phyloP scores from a whole-genome alignment of 2,329 filamentous ascomycete genomes.

The Paracamarosporium sp. region DNA sequence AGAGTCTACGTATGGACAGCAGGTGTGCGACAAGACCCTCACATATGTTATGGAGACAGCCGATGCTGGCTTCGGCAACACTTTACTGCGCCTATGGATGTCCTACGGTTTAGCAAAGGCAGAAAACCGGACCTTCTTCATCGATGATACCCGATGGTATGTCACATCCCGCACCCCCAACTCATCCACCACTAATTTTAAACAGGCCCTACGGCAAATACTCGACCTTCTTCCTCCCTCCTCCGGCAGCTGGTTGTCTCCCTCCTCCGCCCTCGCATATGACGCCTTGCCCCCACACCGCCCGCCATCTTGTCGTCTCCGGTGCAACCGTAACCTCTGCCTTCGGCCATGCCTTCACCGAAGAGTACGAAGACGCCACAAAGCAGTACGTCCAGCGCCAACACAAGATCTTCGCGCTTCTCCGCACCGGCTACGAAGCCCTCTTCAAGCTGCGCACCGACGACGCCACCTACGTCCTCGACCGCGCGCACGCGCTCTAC shows the following conservation, averaged over 20 bases:
- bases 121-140: constrained; percentile 79
- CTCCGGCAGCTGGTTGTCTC: constrained; percentile 69
- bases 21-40: constrained; percentile 72
- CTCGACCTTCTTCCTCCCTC: constrained; percentile 72
- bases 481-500: constrained; percentile 65
- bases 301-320: constrained; percentile 77
- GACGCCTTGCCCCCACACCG: constrained; percentile 78
- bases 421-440: constrained; percentile 73
- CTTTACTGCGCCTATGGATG: constrained; percentile 81
- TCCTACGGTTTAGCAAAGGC: constrained; percentile 80
- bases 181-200: constrained; percentile 21
- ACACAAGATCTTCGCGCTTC: constrained; percentile 70
- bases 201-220: constrained; percentile 76
- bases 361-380: constrained; percentile 58
- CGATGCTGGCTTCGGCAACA: constrained; percentile 78
- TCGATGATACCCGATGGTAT: constrained; percentile 80
- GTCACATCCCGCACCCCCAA: constrained; percentile 11
- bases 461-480: constrained; percentile 69
- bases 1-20: constrained; percentile 39
- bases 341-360: constrained; percentile 67
- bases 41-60: constrained; percentile 78
- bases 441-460: constrained; percentile 73
- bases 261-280: constrained; percentile 78
- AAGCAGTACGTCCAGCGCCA: constrained; percentile 61
- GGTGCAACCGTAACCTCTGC: constrained; percentile 69